phyloP scores from a whole-genome alignment of 2,329 filamentous ascomycete species.

The Paecilomyces sp. region DNA sequence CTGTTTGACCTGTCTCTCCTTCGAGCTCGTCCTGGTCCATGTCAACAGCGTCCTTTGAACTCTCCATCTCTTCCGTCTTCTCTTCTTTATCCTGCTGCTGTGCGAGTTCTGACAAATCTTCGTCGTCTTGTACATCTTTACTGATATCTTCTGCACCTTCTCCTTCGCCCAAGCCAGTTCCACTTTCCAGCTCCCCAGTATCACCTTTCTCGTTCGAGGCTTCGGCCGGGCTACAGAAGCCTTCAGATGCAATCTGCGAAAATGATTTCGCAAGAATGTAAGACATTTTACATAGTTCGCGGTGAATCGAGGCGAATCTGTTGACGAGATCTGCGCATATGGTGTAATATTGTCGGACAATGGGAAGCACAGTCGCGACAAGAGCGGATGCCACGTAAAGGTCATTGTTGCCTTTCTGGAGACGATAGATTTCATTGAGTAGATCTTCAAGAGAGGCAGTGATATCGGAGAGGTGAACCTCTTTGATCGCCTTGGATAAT shows the following conservation, averaged over 20 bases:
- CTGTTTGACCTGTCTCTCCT: slow-evolving; percentile 64
- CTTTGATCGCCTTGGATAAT: slow-evolving; percentile 48
- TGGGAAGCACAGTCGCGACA: slow-evolving; percentile 58
- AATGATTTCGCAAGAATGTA: slow-evolving; percentile 72
- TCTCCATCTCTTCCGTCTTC: slow-evolving; percentile 36
- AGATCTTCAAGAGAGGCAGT: slow-evolving; percentile 37
- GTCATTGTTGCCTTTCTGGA: slow-evolving; percentile 36
- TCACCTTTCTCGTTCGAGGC: slow-evolving; percentile 64
- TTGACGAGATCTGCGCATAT: slow-evolving; percentile 54
- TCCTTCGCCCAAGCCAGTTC: slow-evolving; percentile 89
- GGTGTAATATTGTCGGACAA: slow-evolving; percentile 64
- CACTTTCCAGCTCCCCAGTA: slow-evolving; percentile 75
- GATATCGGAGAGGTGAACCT: slow-evolving; percentile 55
- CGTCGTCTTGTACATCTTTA: slow-evolving; percentile 89
- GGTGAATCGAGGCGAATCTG: slow-evolving; percentile 59
- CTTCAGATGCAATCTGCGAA: slow-evolving; percentile 69
- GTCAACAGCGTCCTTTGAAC: slow-evolving; percentile 41
- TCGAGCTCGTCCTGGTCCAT: slow-evolving; percentile 82
- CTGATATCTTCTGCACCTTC: slow-evolving; percentile 96
- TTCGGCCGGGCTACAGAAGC: slow-evolving; percentile 87
- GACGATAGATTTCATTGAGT: slow-evolving; percentile 38
- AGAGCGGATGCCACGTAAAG: slow-evolving; percentile 49
- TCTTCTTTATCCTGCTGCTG: slow-evolving; percentile 68
- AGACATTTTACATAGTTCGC: slow-evolving; percentile 64
- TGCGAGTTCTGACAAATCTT: slow-evolving; percentile 85